These are phyloP conservation scores for Hymenoscyphus infarciens DNA, from an alignment of 2,329 filamentous ascomycete genomes.

Conservation along the genomic window DNA sequence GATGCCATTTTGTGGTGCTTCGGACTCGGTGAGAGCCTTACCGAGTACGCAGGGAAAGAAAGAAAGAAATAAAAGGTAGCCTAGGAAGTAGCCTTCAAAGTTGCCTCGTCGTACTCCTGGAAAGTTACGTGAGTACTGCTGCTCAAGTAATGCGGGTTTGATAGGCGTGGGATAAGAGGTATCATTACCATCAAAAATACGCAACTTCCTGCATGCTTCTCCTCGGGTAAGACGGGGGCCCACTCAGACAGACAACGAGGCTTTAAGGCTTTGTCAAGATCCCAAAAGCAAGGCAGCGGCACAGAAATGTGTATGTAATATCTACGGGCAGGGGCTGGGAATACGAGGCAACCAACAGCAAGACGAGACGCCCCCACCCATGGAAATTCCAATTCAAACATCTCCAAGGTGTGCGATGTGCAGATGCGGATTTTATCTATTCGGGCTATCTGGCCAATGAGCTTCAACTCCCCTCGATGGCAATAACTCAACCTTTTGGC, in stretches of 20 bases:
- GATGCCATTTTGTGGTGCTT: neutral
- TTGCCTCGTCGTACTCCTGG: too few species aligned
- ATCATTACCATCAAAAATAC: too few species aligned
- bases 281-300: neutral
- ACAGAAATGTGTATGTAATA: conserved; percentile 1
- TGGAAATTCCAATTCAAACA: neutral
- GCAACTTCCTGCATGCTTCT: neutral
- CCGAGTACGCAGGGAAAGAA: neutral
- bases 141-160: too few species aligned
- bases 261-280: conserved; percentile 1
- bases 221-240: conserved; percentile 1
- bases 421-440: neutral
- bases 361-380: neutral
- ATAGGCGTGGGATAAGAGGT: too few species aligned
- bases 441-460: neutral
- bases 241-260: neutral
- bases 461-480: neutral
- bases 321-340: neutral
- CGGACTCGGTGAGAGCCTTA: neutral
- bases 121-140: too few species aligned
- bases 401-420: neutral
- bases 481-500: neutral
- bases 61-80: neutral
- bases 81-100: too few species aligned
- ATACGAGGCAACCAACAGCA: conserved; percentile 2